Evolutionary conservation across 805 yeast species (phyloP).

Genomic region (Nakazawaea sp.): DNA sequence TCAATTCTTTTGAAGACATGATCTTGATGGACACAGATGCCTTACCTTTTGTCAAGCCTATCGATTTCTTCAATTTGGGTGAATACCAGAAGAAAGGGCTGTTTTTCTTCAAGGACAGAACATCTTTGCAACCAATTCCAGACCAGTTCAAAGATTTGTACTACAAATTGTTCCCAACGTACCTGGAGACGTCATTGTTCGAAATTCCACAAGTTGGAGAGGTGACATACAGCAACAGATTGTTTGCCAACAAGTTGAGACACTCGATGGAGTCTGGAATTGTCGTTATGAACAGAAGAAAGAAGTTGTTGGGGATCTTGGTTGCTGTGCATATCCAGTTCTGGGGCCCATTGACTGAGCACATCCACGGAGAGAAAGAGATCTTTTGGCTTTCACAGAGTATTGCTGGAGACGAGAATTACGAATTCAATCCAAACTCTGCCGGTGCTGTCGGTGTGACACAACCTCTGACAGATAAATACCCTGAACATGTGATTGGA

Average conservation of each 20-base stretch:
- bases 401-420: constrained; percentile 47
- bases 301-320: constrained; percentile 43
- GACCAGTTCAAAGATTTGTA: constrained; percentile 38
- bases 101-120: constrained; percentile 44
- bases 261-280: constrained; percentile 46
- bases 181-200: constrained; percentile 14
- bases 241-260: constrained; percentile 31
- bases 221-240: constrained; percentile 26
- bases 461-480: constrained; percentile 19
- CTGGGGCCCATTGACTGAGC: constrained; percentile 34
- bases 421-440: constrained; percentile 40
- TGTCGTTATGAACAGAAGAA: constrained; percentile 36
- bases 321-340: constrained; percentile 37
- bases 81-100: constrained; percentile 31
- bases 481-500: constrained; percentile 7
- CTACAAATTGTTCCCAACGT: constrained; percentile 18
- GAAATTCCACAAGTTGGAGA: constrained; percentile 25
- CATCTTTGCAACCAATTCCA: constrained; percentile 26
- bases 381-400: constrained; percentile 67
- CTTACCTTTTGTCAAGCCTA: constrained; percentile 29
- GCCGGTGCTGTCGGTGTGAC: constrained; percentile 52
- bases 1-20: constrained; percentile 52
- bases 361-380: constrained; percentile 77
- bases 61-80: constrained; percentile 30
- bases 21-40: constrained; percentile 50